Percentiles rank a stretch among this genome's conserved stretches.
These are phyloP conservation scores for Penicillium sclerotigenum DNA, from an alignment of 2,329 filamentous ascomycete genomes.

Conservation along the genomic window DNA sequence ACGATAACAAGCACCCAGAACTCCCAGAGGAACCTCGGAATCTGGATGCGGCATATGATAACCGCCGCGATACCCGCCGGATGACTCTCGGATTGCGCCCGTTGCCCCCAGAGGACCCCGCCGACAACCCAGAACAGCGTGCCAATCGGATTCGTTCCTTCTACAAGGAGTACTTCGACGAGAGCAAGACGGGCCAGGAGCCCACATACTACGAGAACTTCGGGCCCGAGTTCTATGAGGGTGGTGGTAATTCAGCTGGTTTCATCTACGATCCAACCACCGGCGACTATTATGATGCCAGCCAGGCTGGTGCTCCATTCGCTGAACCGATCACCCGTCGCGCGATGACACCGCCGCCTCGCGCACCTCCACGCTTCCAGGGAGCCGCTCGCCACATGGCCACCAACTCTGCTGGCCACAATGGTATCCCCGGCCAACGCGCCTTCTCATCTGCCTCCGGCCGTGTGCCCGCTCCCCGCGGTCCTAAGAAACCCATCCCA, in stretches of 20 bases:
- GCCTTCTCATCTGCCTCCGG: slow-evolving; percentile 64
- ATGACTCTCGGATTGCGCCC: slow-evolving; percentile 69
- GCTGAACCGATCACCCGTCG: slow-evolving; percentile 81
- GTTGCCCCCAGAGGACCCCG: slow-evolving; percentile 78
- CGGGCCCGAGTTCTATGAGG: slow-evolving; percentile 66
- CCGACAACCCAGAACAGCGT: slow-evolving; percentile 88
- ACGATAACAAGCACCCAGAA: slow-evolving; percentile 18
- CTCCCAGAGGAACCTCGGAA: slow-evolving; percentile 28
- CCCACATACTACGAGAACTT: slow-evolving; percentile 71
- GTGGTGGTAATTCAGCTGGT: slow-evolving; percentile 43
- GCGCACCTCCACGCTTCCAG: slow-evolving; percentile 58
- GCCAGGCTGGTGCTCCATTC: slow-evolving; percentile 55
- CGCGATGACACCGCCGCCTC: slow-evolving; percentile 92
- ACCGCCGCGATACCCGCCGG: slow-evolving; percentile 46
- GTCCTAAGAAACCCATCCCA: slow-evolving; percentile 60
- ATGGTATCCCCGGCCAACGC: slow-evolving; percentile 49
- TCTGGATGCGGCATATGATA: slow-evolving; percentile 23
- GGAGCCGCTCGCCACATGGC: slow-evolving; percentile 47
- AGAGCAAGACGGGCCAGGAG: slow-evolving; percentile 57
- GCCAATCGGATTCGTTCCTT: slow-evolving; percentile 97
- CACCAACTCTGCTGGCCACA: slow-evolving; percentile 40
- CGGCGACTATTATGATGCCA: slow-evolving; percentile 33
- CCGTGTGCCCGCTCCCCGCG: slow-evolving; percentile 41
- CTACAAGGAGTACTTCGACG: slow-evolving; percentile 99
- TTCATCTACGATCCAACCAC: slow-evolving; percentile 53